A percentile compares a stretch with the other conserved stretches of the same genome.
These are phyloP conservation scores for Neurospora sp. DNA, from an alignment of 495 filamentous ascomycete genomes.

Conservation along the genomic window DNA sequence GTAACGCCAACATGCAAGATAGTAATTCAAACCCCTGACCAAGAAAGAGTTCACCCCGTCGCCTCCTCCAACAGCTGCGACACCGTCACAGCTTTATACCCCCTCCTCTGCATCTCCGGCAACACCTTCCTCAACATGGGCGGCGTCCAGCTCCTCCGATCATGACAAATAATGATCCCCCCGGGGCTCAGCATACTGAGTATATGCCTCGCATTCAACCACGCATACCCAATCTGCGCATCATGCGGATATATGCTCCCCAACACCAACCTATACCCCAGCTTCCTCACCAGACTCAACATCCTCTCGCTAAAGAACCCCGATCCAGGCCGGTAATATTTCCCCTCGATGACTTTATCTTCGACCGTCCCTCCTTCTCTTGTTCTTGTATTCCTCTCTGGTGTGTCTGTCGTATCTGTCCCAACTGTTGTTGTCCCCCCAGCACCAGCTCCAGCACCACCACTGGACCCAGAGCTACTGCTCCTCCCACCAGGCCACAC, in stretches of 20 bases:
- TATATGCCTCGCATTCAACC: constrained; percentile 69
- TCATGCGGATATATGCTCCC: constrained; percentile 84
- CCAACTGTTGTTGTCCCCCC: background rate
- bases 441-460: background rate
- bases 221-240: constrained; percentile 57
- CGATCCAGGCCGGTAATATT: constrained; percentile 70
- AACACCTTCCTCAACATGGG: constrained; percentile 65
- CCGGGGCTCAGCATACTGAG: constrained; percentile 67
- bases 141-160: constrained; percentile 66
- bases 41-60: constrained; percentile 8
- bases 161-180: constrained; percentile 73
- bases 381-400: constrained; percentile 2
- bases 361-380: constrained; percentile 1
- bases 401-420: background rate
- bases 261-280: constrained; percentile 60
- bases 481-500: constrained; percentile 15
- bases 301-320: constrained; percentile 68
- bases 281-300: constrained; percentile 38
- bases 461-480: background rate
- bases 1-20: background rate
- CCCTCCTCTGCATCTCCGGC: constrained; percentile 54
- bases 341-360: constrained; percentile 6
- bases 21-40: background rate
- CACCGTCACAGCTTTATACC: constrained; percentile 61
- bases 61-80: constrained; percentile 44